Base-by-base conservation (phyloP, 2,329 filamentous ascomycete genomes). In the Thelonectria olida region DNA sequence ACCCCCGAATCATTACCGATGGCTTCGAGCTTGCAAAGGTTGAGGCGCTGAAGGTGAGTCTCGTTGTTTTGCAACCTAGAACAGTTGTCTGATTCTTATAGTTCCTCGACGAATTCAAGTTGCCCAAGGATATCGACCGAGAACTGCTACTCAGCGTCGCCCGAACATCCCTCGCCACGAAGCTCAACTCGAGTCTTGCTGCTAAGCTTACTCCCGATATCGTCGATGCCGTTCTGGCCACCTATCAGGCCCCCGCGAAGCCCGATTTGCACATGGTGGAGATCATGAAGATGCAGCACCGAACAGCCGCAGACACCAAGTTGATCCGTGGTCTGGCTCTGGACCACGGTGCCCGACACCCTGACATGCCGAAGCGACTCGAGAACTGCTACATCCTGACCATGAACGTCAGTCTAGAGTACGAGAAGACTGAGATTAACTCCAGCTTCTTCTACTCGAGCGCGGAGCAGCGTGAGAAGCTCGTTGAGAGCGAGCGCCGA, bases 281-380 rank as follows among this genome's bases (percentile, higher is more conserved):
- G 81, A 98, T 99, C 73, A 99, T 99, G 96, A 98, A 97, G 78
- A 98, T 99, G 95, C 96, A 99, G 82, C 96, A 99, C 83, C 92
- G 95, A 71, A 93, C 92, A 53, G 94, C 95, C 61, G 92, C 96
- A 28, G 96, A 99, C 79, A 99, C 96, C 58, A 93, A 97, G 79
- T 88, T 99, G 61, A 97, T 99, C 78, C 89, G 92, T 67, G 96
- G 96, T 62, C 85, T 99, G 60, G 96, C 93, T 9, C 83, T 99
- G 63, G 96, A 99, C 74, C 96, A 99, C 78, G 96, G 96, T 68
- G 94, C 96, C 12, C 88, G 96, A 74, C 96, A 99, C 80, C 96
- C 96, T 3, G 96, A 99, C 75, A 99, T 99, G 96, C 93, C 96
- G 8, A 98, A 97, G 84, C 87, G 92, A 60, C 88, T 99, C 27